These are phyloP conservation scores for Melaleuca quinquenervia DNA, from an alignment of 345 rosid genomes.

Conservation along the genomic window DNA sequence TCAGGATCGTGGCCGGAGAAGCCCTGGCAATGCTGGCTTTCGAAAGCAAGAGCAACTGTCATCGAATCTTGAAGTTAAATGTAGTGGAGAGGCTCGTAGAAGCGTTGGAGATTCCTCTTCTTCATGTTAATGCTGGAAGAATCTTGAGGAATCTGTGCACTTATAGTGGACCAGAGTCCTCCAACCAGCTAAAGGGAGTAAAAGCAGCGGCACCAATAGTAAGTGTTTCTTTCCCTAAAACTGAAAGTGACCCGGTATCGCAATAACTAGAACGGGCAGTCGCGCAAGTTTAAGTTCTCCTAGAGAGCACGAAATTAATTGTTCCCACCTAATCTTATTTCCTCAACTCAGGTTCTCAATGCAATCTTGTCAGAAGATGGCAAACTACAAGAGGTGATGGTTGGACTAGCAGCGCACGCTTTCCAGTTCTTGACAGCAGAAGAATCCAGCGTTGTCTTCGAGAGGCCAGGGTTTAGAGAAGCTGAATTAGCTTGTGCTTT, in stretches of 20 bases:
- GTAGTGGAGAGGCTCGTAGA: conserved; percentile 31
- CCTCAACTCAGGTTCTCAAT: conserved; percentile 44
- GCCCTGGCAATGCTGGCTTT: conserved; percentile 68
- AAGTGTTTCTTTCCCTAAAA: conserved; percentile 4
- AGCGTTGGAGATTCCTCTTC: conserved; percentile 38
- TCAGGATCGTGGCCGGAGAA: conserved; percentile 61
- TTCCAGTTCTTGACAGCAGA: conserved; percentile 42
- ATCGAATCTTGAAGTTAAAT: conserved; percentile 41
- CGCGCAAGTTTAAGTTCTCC: not conserved
- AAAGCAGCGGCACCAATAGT: conserved; percentile 54
- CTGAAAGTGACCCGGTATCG: not conserved
- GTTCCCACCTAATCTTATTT: not conserved
- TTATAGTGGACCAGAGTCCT: conserved; percentile 32
- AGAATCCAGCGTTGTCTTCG: conserved; percentile 26
- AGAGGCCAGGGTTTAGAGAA: conserved; percentile 28
- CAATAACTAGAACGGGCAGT: not conserved
- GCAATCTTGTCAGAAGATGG: conserved; percentile 42
- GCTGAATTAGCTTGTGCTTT: conserved; percentile 26
- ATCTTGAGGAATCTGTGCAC: conserved; percentile 53
- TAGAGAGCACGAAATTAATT: not conserved
- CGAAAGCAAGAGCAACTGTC: conserved; percentile 60
- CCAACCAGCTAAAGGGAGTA: conserved; percentile 30
- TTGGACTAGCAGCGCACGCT: conserved; percentile 40
- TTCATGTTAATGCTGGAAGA: conserved; percentile 55
- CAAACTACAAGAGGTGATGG: conserved; percentile 75